phyloP scores from a whole-genome alignment of 2,329 filamentous ascomycete genomes.

The Xenoacremonium recifei region DNA sequence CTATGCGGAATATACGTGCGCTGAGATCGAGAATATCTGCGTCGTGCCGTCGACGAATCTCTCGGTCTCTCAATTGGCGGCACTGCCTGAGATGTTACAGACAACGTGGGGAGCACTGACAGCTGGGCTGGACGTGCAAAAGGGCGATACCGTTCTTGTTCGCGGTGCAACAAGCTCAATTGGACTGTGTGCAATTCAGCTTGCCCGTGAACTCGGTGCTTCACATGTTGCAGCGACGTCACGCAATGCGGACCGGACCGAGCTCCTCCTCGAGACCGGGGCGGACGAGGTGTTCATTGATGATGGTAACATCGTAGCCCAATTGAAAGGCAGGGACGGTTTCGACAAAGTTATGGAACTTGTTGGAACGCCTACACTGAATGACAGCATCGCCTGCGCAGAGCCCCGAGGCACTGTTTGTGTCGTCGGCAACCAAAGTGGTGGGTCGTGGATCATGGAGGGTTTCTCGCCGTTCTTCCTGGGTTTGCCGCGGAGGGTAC shows the following conservation, averaged over 20 bases:
- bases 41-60: background rate
- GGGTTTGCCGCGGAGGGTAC: constrained; percentile 2
- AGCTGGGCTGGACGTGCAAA: constrained; percentile 3
- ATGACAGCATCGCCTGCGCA: constrained; percentile 3
- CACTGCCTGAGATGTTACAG: constrained; percentile 4
- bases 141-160: constrained; percentile 1
- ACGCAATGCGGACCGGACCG: background rate
- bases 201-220: constrained; percentile 2
- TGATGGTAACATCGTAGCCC: background rate
- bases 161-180: constrained; percentile 7
- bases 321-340: background rate
- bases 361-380: constrained; percentile 1
- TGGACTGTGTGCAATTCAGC: constrained; percentile 4
- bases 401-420: constrained; percentile 2
- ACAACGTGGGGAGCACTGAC: constrained; percentile 4
- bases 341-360: constrained; percentile 7
- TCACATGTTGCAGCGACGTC: background rate
- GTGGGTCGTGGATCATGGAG: constrained; percentile 3
- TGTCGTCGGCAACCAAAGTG: constrained; percentile 4
- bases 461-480: constrained; percentile 6
- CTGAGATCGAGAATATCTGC: constrained; percentile 1
- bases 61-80: background rate
- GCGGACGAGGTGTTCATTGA: background rate
- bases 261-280: background rate
- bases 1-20: constrained; percentile 7